Conservation (phyloP, 768 basidiomycete species). For the Rhizopogon roseolus region DNA sequence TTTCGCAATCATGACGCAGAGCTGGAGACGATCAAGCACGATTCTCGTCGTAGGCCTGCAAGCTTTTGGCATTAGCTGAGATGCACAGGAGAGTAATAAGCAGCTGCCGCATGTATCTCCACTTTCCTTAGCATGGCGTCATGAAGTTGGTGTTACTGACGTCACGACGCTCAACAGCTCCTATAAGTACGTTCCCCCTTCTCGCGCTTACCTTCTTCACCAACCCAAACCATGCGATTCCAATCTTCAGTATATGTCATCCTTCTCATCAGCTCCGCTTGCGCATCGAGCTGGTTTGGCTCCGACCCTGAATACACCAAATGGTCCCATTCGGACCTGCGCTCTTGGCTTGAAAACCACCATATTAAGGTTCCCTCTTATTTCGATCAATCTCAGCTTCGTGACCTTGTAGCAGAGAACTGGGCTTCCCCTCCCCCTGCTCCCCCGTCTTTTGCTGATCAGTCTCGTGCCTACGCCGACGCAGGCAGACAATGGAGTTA, state of each 20-base stretch:
- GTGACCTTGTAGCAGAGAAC: slow-evolving; percentile 54
- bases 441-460: slow-evolving; percentile 28
- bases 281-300: slow-evolving; percentile 51
- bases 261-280: slow-evolving; percentile 31
- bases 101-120: no score
- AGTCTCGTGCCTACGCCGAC: slow-evolving; percentile 12
- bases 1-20: no score
- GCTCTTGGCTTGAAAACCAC: slow-evolving; percentile 66
- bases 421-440: slow-evolving; percentile 35
- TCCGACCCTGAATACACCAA: slow-evolving; percentile 31
- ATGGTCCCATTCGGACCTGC: slow-evolving; percentile 66
- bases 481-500: slow-evolving; percentile 44
- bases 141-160: slow-evolving; percentile 12
- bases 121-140: slow-evolving; percentile 3
- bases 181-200: slow-evolving; percentile 3
- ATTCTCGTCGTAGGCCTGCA: no score
- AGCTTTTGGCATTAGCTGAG: no score
- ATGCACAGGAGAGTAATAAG: no score
- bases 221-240: slow-evolving; percentile 9
- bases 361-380: slow-evolving; percentile 50
- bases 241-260: slow-evolving; percentile 19
- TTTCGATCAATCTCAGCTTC: slow-evolving; percentile 33
- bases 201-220: neutral
- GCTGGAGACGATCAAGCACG: no score
- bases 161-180: slow-evolving; percentile 18